Percentiles rank a stretch among this genome's conserved stretches.
These are phyloP conservation scores for Trichoderma harzianum DNA, from an alignment of 2,329 filamentous ascomycete genomes.

Conservation along the genomic window DNA sequence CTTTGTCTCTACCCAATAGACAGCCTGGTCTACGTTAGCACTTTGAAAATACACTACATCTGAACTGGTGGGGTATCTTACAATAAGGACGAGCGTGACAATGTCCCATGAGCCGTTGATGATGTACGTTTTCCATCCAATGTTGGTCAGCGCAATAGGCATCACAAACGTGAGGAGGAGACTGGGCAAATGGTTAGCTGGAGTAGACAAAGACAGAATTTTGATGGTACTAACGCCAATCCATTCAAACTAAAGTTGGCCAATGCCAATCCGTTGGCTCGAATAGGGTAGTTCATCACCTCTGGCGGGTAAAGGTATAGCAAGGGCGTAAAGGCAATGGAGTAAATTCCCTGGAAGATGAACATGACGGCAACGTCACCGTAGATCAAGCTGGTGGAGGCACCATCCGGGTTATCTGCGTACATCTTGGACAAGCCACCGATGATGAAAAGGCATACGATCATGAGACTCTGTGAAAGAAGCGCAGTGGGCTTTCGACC, in stretches of 20 bases:
- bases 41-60: neutral
- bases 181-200: slow-evolving; percentile 40
- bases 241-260: slow-evolving; percentile 14
- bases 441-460: slow-evolving; percentile 48
- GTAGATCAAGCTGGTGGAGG: slow-evolving; percentile 31
- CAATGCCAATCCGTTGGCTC: slow-evolving; percentile 40
- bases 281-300: slow-evolving; percentile 37
- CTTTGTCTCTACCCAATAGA: slow-evolving; percentile 39
- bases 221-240: slow-evolving; percentile 14
- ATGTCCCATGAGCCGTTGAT: slow-evolving; percentile 28
- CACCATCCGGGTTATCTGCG: slow-evolving; percentile 17
- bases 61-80: neutral
- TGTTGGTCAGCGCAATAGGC: slow-evolving; percentile 25
- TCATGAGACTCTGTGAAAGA: slow-evolving; percentile 39
- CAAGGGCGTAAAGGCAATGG: slow-evolving; percentile 46
- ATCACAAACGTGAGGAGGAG: slow-evolving; percentile 37
- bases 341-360: slow-evolving; percentile 44
- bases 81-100: slow-evolving; percentile 22
- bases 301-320: slow-evolving; percentile 43
- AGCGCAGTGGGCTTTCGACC: slow-evolving; percentile 35
- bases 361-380: slow-evolving; percentile 47
- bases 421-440: slow-evolving; percentile 45
- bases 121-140: slow-evolving; percentile 24
- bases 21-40: slow-evolving; percentile 13
- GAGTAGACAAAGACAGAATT: slow-evolving; percentile 21